These are phyloP conservation scores for Hemileccinum impolitum DNA, from an alignment of 768 basidiomycete species.

Conservation along the genomic window DNA sequence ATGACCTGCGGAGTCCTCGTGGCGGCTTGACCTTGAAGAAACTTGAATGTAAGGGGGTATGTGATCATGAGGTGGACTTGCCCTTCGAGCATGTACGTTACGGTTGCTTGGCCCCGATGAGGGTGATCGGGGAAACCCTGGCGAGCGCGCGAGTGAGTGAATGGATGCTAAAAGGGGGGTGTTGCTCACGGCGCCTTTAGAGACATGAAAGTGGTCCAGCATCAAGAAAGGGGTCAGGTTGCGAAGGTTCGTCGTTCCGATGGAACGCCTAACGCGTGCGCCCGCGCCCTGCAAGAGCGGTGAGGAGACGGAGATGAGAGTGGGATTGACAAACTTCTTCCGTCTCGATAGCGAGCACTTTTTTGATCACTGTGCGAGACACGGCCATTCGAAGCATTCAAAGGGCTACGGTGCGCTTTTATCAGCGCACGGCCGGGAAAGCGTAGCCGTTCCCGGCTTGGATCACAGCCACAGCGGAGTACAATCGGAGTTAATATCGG, in stretches of 20 bases:
- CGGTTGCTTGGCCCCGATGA: constrained; percentile 84
- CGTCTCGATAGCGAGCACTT: constrained; percentile 72
- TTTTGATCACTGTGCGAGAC: constrained; percentile 72
- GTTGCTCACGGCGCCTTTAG: constrained; percentile 59
- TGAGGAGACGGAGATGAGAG: background rate
- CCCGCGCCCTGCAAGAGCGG: constrained; percentile 58
- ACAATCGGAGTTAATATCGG: background rate
- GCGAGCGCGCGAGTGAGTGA: background rate
- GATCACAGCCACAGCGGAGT: background rate
- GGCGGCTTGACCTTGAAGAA: constrained; percentile 52
- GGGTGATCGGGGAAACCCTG: constrained; percentile 93
- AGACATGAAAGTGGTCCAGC: constrained; percentile 79
- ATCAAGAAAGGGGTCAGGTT: constrained; percentile 92
- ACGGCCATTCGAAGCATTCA: constrained; percentile 22
- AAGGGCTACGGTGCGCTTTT: too few relatives aligned
- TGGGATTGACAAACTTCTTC: constrained; percentile 49
- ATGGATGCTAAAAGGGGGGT: background rate
- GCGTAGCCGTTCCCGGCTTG: too few relatives aligned
- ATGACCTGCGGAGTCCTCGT: constrained; percentile 92
- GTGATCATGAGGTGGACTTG: constrained; percentile 21
- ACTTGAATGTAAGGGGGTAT: too few relatives aligned
- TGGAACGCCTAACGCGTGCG: constrained; percentile 80
- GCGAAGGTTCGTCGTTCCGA: constrained; percentile 68
- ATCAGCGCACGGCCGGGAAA: too few relatives aligned
- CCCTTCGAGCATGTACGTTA: constrained; percentile 90